A percentile compares a stretch with the other conserved stretches of the same genome.
phyloP scores from a whole-genome alignment of 345 rosid genomes.

The Moricandia arvensis region DNA sequence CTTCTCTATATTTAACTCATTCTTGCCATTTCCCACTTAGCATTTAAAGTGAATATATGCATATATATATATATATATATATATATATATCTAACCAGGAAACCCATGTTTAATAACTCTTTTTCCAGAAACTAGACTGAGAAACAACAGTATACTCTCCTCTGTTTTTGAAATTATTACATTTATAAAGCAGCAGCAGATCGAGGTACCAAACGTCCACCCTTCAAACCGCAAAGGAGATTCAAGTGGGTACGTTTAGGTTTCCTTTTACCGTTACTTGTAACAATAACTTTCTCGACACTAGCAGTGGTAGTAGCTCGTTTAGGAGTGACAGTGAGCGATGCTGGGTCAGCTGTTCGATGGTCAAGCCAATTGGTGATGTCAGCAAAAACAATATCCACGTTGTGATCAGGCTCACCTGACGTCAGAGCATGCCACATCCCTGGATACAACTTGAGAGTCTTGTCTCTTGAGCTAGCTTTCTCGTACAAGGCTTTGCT shows the following conservation, averaged over 20 bases:
- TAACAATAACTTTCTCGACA: not conserved
- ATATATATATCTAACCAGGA: not conserved
- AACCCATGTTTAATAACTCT: not conserved
- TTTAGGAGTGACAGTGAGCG: constrained; percentile 41
- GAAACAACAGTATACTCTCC: not conserved
- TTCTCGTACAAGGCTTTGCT: constrained; percentile 82
- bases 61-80: not conserved
- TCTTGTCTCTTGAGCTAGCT: constrained; percentile 84
- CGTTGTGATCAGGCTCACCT: constrained; percentile 81
- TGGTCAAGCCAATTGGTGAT: constrained; percentile 73
- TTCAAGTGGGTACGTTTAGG: constrained; percentile 22
- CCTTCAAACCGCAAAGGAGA: constrained; percentile 63
- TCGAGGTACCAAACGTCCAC: constrained; percentile 47
- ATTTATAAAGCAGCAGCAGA: constrained; percentile 51
- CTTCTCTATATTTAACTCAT: too few relatives aligned
- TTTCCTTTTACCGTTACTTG: constrained; percentile 7
- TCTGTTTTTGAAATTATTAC: not conserved
- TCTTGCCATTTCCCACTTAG: too few relatives aligned
- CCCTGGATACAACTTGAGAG: constrained; percentile 75
- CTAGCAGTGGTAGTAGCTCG: constrained; percentile 14
- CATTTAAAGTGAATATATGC: too few relatives aligned
- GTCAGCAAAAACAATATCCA: constrained; percentile 74
- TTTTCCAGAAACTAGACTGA: not conserved
- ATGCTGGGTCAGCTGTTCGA: constrained; percentile 38
- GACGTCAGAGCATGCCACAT: constrained; percentile 95